A percentile compares a stretch with the other conserved stretches of the same genome.
Evolutionary conservation across 805 yeast genomes (phyloP).

Genomic region (Ogataea dorogensis): DNA sequence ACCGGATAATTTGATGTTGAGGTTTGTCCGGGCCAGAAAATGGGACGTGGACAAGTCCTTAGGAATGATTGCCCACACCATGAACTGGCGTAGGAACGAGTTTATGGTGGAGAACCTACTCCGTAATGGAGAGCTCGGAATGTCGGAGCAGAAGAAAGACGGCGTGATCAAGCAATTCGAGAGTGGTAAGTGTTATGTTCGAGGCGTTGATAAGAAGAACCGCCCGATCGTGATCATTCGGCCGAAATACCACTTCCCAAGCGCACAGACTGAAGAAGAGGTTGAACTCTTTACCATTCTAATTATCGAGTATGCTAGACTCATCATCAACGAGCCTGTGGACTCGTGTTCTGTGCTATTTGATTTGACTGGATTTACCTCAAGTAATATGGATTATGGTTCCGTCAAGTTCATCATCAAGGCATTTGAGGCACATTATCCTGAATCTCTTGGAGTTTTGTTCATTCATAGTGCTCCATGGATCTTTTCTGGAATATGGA

Average conservation of each 20-base stretch:
- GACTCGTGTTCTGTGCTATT: constrained; percentile 84
- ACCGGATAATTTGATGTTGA: constrained; percentile 73
- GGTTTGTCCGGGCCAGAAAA: constrained; percentile 85
- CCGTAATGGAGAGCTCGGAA: constrained; percentile 70
- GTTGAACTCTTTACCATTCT: constrained; percentile 72
- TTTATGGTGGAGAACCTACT: constrained; percentile 60
- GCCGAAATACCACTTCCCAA: constrained; percentile 71
- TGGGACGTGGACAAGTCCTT: constrained; percentile 71
- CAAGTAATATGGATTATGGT: constrained; percentile 89
- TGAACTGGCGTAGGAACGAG: constrained; percentile 71
- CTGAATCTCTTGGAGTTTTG: constrained; percentile 84
- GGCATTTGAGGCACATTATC: constrained; percentile 94
- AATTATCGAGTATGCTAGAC: constrained; percentile 78
- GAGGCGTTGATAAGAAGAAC: constrained; percentile 68
- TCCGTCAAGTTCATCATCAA: constrained; percentile 88
- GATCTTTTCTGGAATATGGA: constrained; percentile 95
- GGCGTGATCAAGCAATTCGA: constrained; percentile 58
- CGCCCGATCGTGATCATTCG: constrained; percentile 83
- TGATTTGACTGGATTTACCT: constrained; percentile 81
- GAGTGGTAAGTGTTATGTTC: constrained; percentile 66
- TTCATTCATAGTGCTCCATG: constrained; percentile 94
- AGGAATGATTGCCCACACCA: constrained; percentile 67
- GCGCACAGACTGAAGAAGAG: constrained; percentile 66
- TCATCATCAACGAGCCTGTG: constrained; percentile 68
- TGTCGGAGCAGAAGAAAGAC: constrained; percentile 39